Evolutionary conservation across 2,329 filamentous ascomycete genomes (phyloP), one percentile per base, ranked within the genome.

Genomic region (Epichloe scottii): DNA sequence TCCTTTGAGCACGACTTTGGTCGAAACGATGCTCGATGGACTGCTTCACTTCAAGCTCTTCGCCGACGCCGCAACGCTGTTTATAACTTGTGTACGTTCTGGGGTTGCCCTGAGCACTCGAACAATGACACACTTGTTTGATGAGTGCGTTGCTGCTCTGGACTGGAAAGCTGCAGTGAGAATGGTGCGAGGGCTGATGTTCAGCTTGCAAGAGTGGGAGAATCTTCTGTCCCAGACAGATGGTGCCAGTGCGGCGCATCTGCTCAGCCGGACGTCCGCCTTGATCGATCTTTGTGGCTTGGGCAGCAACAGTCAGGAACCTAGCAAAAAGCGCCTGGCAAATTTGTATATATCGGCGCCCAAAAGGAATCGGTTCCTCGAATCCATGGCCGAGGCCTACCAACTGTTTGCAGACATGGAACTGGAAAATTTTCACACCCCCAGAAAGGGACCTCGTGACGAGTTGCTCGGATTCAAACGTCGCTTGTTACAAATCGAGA

Each of bases 41-140:
- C 66, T 80, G 48, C 59, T 81, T 10, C 66, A 71, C 39, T 73
- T 78, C 41, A 68, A 65, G 51, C 64, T 71, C 39, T 63, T 73
- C 33, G 65, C 67, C 12, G 66, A 75, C 37, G 75, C 74, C 3
- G 69, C 68, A 15, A 58, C 60, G 3, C 63, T 76, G 12, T 68
- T 76, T 39, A 58, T 68, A 38, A 59, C 66, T 1, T 69, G 66
- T 41, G 59, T 77, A 40, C 57, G 62, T 41, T 59, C 66, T 14
- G 64, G 65, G 4, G 62, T 69, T 19, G 46, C 52, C 0, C 46
- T 72, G 46, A 63, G 64, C 51, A 55, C 57, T 3, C 57, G 61
- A 17, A 57, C 66, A 1, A 58, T 71, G n/a, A 60, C 56, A 43
- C 62, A 67, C 17, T 50, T 77, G 2, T 59, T 76, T 26, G 68